Conservation (phyloP, 176 grass and related monocot species). For the Avena eriantha region DNA sequence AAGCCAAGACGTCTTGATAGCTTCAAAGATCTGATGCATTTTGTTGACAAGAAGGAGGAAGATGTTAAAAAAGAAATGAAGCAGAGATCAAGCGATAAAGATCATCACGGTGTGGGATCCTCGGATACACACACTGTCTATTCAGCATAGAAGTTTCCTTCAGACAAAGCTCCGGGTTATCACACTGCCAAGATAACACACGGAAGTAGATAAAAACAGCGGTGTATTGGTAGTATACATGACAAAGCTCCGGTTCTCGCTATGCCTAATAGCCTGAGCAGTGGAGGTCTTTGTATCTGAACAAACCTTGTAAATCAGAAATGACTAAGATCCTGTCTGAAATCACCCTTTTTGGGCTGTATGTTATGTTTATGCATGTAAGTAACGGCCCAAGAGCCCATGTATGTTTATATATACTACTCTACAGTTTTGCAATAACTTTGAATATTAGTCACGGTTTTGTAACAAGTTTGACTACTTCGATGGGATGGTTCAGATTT, state of each 20-base stretch:
- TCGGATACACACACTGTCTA: constrained; percentile 16
- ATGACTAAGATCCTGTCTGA: neutral
- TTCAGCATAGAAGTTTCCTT: constrained; percentile 32
- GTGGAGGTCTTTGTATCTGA: neutral
- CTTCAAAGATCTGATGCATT: constrained; percentile 66
- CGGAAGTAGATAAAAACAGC: neutral
- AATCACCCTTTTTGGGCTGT: neutral
- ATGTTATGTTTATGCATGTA: neutral
- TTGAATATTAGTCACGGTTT: neutral
- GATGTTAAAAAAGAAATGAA: constrained; percentile 46
- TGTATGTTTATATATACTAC: constrained; percentile 3
- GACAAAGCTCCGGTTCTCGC: neutral
- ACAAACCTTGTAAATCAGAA: neutral
- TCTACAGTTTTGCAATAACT: neutral
- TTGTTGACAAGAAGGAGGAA: constrained; percentile 74
- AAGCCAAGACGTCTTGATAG: constrained; percentile 50
- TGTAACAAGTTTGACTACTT: neutral
- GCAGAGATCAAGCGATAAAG: constrained; percentile 66
- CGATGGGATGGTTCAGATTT: neutral
- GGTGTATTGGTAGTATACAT: neutral
- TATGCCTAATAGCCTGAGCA: neutral
- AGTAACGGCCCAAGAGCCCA: neutral
- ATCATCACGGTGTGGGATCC: constrained; percentile 44
- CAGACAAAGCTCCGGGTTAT: neutral
- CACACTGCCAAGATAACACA: neutral